Evolutionary conservation across 2,329 filamentous ascomycete species (phyloP).

Genomic region (Aureobasidium sp.): DNA sequence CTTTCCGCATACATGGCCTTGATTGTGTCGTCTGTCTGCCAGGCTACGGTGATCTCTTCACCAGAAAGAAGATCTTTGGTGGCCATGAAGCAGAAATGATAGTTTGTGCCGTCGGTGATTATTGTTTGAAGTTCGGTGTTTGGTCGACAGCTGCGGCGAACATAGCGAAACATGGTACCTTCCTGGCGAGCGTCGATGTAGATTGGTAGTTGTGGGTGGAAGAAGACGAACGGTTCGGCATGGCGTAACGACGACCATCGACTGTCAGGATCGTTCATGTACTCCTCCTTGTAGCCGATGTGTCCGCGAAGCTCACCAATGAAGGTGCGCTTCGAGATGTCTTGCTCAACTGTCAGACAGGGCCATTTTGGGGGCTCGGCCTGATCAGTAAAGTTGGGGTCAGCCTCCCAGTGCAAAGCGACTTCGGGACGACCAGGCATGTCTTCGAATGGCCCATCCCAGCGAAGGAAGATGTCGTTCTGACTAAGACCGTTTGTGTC

Average conservation of each 20-base stretch:
- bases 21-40: slow-evolving; percentile 27
- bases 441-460: slow-evolving; percentile 49
- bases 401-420: slow-evolving; percentile 46
- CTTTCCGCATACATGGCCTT: slow-evolving; percentile 15
- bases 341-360: slow-evolving; percentile 51
- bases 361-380: slow-evolving; percentile 64
- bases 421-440: slow-evolving; percentile 46
- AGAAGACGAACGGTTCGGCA: slow-evolving; percentile 49
- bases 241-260: slow-evolving; percentile 43
- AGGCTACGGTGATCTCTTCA: slow-evolving; percentile 62
- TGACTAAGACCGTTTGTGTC: slow-evolving; percentile 58
- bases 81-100: slow-evolving; percentile 89
- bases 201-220: slow-evolving; percentile 79
- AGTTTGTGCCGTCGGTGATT: slow-evolving; percentile 68
- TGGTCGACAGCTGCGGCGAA: slow-evolving; percentile 84
- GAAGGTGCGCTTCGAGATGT: slow-evolving; percentile 46
- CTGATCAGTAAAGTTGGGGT: slow-evolving; percentile 41
- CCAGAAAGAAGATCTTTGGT: slow-evolving; percentile 66
- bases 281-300: slow-evolving; percentile 43
- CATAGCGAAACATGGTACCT: slow-evolving; percentile 78
- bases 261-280: slow-evolving; percentile 39
- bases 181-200: slow-evolving; percentile 89
- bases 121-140: slow-evolving; percentile 86
- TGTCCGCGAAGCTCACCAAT: slow-evolving; percentile 65
- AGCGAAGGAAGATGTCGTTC: slow-evolving; percentile 64